Evolutionary conservation across 495 filamentous ascomycete species (phyloP).

Genomic region (Oidiodendron maius): DNA sequence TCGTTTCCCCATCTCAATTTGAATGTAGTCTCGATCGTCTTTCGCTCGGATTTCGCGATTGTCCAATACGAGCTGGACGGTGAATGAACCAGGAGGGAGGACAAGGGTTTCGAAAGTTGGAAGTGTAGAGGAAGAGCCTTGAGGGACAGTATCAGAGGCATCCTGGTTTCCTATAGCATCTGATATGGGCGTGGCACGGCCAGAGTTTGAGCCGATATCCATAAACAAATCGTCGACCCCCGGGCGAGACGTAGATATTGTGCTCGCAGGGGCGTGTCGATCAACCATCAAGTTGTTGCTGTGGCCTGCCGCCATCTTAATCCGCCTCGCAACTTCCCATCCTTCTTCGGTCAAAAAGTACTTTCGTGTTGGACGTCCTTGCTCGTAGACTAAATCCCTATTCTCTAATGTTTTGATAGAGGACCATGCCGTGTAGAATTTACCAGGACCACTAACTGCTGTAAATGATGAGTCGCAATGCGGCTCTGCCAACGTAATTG

Average conservation of each 20-base stretch:
- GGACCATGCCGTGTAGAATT: constrained; percentile 78
- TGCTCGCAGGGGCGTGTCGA: not conserved
- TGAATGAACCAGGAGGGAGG: constrained; percentile 60
- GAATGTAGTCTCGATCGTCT: constrained; percentile 73
- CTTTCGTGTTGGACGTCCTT: constrained; percentile 59
- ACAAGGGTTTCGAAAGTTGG: constrained; percentile 53
- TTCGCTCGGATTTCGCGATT: constrained; percentile 73
- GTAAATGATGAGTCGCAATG: constrained; percentile 73
- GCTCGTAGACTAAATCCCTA: constrained; percentile 71
- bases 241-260: not conserved
- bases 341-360: constrained; percentile 75
- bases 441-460: constrained; percentile 57
- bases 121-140: constrained; percentile 31
- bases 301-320: constrained; percentile 41
- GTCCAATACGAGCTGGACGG: constrained; percentile 69
- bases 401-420: constrained; percentile 74
- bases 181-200: not conserved
- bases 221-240: not conserved
- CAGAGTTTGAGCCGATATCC: not conserved
- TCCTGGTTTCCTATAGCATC: constrained; percentile 12
- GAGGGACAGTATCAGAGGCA: constrained; percentile 34
- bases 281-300: constrained; percentile 8
- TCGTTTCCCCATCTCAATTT: constrained; percentile 61
- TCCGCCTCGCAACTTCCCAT: constrained; percentile 68
- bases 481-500: constrained; percentile 66